These are phyloP conservation scores for Furcasterigmium sp. DNA, from an alignment of 2,329 filamentous ascomycete genomes.

Conservation along the genomic window DNA sequence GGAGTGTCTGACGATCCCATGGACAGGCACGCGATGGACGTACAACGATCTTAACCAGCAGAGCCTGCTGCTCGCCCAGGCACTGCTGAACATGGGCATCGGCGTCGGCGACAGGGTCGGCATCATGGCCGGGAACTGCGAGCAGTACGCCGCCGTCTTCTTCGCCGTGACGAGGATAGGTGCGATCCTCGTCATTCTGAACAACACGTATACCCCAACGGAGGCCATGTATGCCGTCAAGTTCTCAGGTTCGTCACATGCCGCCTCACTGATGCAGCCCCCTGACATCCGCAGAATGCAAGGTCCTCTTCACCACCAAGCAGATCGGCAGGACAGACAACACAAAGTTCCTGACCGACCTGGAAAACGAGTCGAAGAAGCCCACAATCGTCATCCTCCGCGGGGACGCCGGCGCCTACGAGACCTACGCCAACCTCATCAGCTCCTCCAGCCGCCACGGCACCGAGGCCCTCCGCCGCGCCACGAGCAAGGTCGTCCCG, in stretches of 20 bases:
- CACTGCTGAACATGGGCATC: conserved; percentile 62
- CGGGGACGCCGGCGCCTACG: conserved; percentile 47
- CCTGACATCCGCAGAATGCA: conserved; percentile 51
- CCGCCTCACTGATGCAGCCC: neutral
- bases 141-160: conserved; percentile 76
- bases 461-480: conserved; percentile 43
- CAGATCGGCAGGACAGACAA: conserved; percentile 64
- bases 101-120: conserved; percentile 64
- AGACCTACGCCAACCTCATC: conserved; percentile 56
- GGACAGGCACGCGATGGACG: conserved; percentile 71
- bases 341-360: conserved; percentile 47
- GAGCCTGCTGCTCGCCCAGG: conserved; percentile 56
- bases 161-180: conserved; percentile 66
- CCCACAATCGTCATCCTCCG: conserved; percentile 57
- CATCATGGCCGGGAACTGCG: conserved; percentile 72
- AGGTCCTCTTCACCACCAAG: conserved; percentile 67
- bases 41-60: conserved; percentile 61
- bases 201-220: conserved; percentile 74
- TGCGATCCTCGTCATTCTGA: conserved; percentile 69
- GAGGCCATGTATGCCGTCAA: conserved; percentile 67
- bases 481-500: conserved; percentile 51
- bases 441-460: conserved; percentile 42
- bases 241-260: conserved; percentile 44
- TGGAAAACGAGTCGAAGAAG: conserved; percentile 34
- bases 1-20: conserved; percentile 69